phyloP scores from a whole-genome alignment of 208 protist genomes.

The Crithidia fasciculata region DNA sequence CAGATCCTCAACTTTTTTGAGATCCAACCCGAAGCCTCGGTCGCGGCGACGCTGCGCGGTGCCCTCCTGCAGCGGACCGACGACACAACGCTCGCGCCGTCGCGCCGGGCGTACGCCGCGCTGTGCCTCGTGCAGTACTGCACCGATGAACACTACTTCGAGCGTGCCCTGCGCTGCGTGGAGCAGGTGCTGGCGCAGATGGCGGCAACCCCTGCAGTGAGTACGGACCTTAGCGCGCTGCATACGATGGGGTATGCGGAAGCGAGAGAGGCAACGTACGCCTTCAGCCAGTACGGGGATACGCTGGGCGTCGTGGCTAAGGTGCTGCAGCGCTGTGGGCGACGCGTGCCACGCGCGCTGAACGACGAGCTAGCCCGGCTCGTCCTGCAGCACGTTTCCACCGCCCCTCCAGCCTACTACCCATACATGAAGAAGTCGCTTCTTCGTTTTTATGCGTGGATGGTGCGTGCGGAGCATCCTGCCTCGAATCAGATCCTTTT shows the following conservation, averaged over 20 bases:
- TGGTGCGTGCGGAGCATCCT: slow-evolving; percentile 66
- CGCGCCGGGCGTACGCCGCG: slow-evolving; percentile 42
- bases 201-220: too few relatives aligned
- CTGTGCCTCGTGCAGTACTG: slow-evolving; percentile 41
- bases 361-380: slow-evolving; percentile 60
- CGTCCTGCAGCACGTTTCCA: slow-evolving; percentile 49
- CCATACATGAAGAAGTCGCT: slow-evolving; percentile 41
- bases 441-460: slow-evolving; percentile 80
- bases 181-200: slow-evolving; percentile 48
- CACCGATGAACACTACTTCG: slow-evolving; percentile 72
- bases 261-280: background rate
- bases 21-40: slow-evolving; percentile 66
- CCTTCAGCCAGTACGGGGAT: slow-evolving; percentile 4
- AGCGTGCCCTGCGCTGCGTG: slow-evolving; percentile 66
- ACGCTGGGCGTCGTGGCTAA: slow-evolving; percentile 65
- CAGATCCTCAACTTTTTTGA: slow-evolving; percentile 82
- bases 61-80: slow-evolving; percentile 67
- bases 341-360: slow-evolving; percentile 59
- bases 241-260: background rate
- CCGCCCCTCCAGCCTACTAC: slow-evolving; percentile 36
- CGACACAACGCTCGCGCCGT: slow-evolving; percentile 28
- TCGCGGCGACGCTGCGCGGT: slow-evolving; percentile 66
- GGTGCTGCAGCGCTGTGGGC: slow-evolving; percentile 73
- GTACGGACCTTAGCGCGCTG: too few relatives aligned
- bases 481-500: slow-evolving; percentile 63